Base-by-base conservation (phyloP, 345 rosid species). In the Eucalyptus sp. region DNA sequence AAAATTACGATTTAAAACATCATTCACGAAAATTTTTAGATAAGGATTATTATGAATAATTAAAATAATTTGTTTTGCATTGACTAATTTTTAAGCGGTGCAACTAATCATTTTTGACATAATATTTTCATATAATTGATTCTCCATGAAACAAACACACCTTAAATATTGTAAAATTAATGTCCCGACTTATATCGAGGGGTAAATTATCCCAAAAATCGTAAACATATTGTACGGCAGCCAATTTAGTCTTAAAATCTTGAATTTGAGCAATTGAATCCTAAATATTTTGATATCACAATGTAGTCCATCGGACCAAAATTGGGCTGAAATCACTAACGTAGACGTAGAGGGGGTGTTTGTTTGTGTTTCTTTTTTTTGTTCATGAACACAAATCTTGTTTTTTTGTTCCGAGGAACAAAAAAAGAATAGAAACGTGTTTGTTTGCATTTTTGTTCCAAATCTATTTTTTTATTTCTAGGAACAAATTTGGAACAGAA, bases 171-270 rank as follows among this genome's bases (percentile, higher is more conserved):
- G 66, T 60, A 8, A 60, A 60, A 27, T 60, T 60, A 27, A 60
- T 60, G 66, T 27, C 31, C 0, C 0, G 3, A 24, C 6, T 22
- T 56, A 56, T 56, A 56, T 2, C 0, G 13, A 24, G 29, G 62
- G 62, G 62, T 4, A 24, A 56, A 24, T 56, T 56, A 56, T 56
- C 29, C 13, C 12, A 56, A 56, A 56, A 56, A 25, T 56, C 13
- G 2, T 24, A 56, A 56, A 56, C 13, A 1, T 56, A 24, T 22
- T 22, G 6, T 24, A 24, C 29, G 0, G 10, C 0, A 7, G 25
- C 58, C 10, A 52, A 52, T 3, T 20, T 52, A 52, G 58, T 52
- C 58, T 52, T 52, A 52, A 52, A 52, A 52, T 52, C 58, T 52
- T 52, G 58, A 52, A 52, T 52, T 7, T 52, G 62, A 56, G 29